Percentiles rank a stretch among this genome's conserved stretches.
phyloP scores from a whole-genome alignment of 1,284 basidiomycete genomes.

The Erythrobasidium hasegawianum region DNA sequence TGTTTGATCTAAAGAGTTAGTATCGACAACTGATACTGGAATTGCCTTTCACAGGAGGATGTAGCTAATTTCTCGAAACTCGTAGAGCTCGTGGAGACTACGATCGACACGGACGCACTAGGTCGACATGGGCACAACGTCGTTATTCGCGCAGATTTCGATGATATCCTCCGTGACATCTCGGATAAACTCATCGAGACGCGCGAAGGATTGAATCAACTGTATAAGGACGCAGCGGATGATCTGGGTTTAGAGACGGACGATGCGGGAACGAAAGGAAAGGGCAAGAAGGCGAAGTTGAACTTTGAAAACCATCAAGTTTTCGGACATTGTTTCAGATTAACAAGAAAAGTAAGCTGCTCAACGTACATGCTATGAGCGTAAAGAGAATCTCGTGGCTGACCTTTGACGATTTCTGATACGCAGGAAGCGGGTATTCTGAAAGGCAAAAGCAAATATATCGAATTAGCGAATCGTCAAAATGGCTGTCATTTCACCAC shows the following conservation, averaged over 20 bases:
- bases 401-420: too few relatives aligned
- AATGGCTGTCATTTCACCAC: slow-evolving; percentile 92
- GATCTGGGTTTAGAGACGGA: slow-evolving; percentile 83
- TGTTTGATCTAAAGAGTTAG: too few relatives aligned
- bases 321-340: slow-evolving; percentile 88
- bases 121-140: slow-evolving; percentile 63
- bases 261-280: slow-evolving; percentile 60
- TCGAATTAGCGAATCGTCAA: slow-evolving; percentile 81
- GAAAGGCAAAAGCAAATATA: slow-evolving; percentile 66
- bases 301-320: slow-evolving; percentile 88
- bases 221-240: slow-evolving; percentile 68
- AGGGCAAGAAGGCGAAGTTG: slow-evolving; percentile 50
- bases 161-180: slow-evolving; percentile 67
- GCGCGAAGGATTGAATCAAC: slow-evolving; percentile 76
- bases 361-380: too few relatives aligned
- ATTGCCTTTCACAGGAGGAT: slow-evolving; percentile 57
- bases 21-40: too few relatives aligned
- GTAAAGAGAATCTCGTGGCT: too few relatives aligned
- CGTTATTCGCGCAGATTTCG: slow-evolving; percentile 89
- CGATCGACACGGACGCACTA: slow-evolving; percentile 84
- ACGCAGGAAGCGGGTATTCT: slow-evolving; percentile 79
- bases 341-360: slow-evolving; percentile 73
- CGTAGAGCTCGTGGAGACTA: slow-evolving; percentile 90
- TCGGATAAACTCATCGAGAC: slow-evolving; percentile 65
- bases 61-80: slow-evolving; percentile 68